Base-by-base conservation (phyloP, 306 rosid species). In the Vigna mungo region DNA sequence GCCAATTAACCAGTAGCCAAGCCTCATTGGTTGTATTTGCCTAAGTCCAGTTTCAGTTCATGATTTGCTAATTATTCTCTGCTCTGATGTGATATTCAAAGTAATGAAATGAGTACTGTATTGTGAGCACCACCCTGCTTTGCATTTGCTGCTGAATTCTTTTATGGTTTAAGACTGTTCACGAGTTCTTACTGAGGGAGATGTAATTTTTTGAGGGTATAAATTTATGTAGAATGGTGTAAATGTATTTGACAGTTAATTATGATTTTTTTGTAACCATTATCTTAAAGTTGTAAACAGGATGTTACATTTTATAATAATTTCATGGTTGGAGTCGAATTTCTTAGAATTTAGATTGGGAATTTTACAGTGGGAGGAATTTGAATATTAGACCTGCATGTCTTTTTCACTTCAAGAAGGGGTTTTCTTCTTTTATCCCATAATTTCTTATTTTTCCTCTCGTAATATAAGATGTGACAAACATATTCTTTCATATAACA, bases 51-150 rank as follows among this genome's bases (percentile, higher is more conserved):
- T 37, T 37, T 18, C 63, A 46, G 77, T 56, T 65, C 68, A 16
- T 39, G 48, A 18, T 71, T 65, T 65, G 68, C 27, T 77, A 81
- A 81, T 58, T 77, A 77, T 77, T 77, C 46, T 73, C 30, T 44
- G 56, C 49, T 21, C 11, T 36, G 63, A 2, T 53, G 70, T 58
- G 56, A 53, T 54, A 21, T 68, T 70, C 43, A 9, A 60, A 36
- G 74, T 81, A 16, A 73, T 20, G 62, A 9, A 60, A 61, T 34
- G 66, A 53, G 27, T 32, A 9, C 32, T 66, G 47, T 68, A 52
- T 70, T 58, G 20, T 9, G 18, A 9, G 32, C 59, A 65, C 8
- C 8, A 15, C 36, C 34, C 61, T 68, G 15, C 53, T 44, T 54
- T 77, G 59, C 72, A 55, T 66, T 68, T 41, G 37, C 25, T 17